These are phyloP conservation scores for Puccinellia tenuiflora DNA, from an alignment of 176 grass and related monocot genomes.

Conservation along the genomic window DNA sequence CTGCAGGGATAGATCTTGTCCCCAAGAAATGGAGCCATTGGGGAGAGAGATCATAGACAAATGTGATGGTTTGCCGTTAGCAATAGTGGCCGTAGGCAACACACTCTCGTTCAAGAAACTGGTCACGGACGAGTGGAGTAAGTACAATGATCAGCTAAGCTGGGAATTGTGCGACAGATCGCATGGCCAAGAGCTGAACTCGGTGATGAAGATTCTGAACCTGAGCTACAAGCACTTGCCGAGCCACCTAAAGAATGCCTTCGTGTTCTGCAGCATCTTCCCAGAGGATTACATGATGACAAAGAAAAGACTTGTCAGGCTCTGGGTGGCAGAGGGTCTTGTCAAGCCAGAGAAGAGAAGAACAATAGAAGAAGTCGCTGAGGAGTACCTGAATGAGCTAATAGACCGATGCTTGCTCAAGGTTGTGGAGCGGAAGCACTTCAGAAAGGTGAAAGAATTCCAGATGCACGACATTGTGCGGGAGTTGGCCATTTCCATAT, in stretches of 20 bases:
- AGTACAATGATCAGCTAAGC: conserved; percentile 10
- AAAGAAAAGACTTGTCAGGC: conserved; percentile 29
- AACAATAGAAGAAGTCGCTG: conserved; percentile 34
- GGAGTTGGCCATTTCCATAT: conserved; percentile 27
- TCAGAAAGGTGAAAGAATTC: conserved; percentile 12
- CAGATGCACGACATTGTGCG: conserved; percentile 38
- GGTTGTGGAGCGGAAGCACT: conserved; percentile 27
- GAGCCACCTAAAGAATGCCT: conserved; percentile 29
- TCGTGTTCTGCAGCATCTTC: conserved; percentile 46
- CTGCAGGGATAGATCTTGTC: not conserved
- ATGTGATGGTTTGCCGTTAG: conserved; percentile 28
- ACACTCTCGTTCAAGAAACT: conserved; percentile 2
- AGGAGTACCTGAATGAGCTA: conserved; percentile 45
- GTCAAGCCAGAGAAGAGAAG: conserved; percentile 23
- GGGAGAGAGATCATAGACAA: conserved; percentile 10
- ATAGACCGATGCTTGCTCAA: conserved; percentile 32
- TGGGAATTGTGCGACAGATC: conserved; percentile 5
- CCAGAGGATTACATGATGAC: conserved; percentile 39
- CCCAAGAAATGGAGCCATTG: conserved; percentile 10
- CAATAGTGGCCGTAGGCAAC: conserved; percentile 21
- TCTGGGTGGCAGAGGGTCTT: conserved; percentile 48
- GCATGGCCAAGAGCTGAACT: not conserved
- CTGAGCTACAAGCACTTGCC: conserved; percentile 42
- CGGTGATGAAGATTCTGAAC: conserved; percentile 32
- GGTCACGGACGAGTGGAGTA: conserved; percentile 7